Percentiles rank a stretch among this genome's conserved stretches.
Evolutionary conservation across 208 protist genomes (phyloP).

Genomic region (Angomonas deanei): DNA sequence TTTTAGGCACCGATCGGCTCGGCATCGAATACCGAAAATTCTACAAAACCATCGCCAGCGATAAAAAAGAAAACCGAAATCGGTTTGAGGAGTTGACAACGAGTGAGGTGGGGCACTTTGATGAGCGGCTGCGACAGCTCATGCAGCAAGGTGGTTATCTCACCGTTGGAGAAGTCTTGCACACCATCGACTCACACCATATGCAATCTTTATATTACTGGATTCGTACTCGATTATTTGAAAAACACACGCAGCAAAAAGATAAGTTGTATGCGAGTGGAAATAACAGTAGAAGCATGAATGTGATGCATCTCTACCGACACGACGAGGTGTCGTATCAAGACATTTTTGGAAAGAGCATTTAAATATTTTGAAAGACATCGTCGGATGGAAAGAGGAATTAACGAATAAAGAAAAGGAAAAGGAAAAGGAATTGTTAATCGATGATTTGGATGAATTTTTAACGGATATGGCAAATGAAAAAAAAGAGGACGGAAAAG

Average conservation of each 20-base stretch:
- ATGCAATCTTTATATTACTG: background rate
- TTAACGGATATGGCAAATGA: background rate
- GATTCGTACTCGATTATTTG: background rate
- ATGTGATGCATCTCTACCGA: no score
- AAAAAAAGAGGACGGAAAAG: no score
- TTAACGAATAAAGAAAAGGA: no score
- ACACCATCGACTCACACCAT: background rate
- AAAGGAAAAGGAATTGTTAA: background rate
- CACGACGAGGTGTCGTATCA: no score
- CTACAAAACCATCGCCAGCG: no score
- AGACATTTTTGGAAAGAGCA: no score
- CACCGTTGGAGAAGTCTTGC: background rate
- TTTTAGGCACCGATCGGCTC: conserved; percentile 25
- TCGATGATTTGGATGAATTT: background rate
- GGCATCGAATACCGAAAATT: background rate
- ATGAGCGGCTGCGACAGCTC: background rate
- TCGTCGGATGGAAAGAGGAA: no score
- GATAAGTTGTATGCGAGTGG: no score
- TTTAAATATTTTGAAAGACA: no score
- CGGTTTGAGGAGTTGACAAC: background rate
- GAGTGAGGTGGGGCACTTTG: background rate
- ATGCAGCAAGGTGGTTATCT: background rate
- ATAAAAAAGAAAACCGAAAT: no score
- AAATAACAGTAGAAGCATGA: no score
- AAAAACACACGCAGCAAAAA: background rate